These are phyloP conservation scores for Hericium rajendrae DNA, from an alignment of 768 basidiomycete species.

Conservation along the genomic window DNA sequence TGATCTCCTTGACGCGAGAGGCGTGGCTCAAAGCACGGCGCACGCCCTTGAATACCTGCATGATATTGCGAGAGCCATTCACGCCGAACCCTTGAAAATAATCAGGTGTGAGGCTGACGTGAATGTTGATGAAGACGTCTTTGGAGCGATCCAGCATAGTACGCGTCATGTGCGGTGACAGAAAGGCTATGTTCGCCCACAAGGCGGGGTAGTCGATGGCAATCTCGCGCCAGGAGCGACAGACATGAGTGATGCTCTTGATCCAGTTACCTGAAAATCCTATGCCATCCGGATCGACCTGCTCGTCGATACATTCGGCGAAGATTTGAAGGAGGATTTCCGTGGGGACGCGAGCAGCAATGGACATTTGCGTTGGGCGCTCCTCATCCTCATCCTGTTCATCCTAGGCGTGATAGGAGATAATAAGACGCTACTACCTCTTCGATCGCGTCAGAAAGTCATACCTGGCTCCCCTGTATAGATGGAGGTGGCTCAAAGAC, in stretches of 20 bases:
- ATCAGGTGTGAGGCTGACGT: constrained; percentile 8
- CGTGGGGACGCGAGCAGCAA: constrained; percentile 5
- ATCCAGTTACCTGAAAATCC: constrained; percentile 5
- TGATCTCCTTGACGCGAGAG: constrained; percentile 12
- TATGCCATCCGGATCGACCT: constrained; percentile 4
- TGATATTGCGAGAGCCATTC: constrained; percentile 2
- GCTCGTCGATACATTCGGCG: constrained; percentile 6
- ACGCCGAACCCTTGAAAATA: neutral
- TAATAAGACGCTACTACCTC: too few species aligned
- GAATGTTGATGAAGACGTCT: constrained; percentile 6
- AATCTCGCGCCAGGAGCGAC: constrained; percentile 11
- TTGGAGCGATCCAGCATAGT: constrained; percentile 15
- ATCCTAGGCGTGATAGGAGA: too few species aligned
- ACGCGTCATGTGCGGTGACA: constrained; percentile 9
- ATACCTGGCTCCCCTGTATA: too few species aligned
- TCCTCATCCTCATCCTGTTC: too few species aligned
- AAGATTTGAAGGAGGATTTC: constrained; percentile 15
- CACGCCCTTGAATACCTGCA: constrained; percentile 6
- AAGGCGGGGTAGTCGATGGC: constrained; percentile 10
- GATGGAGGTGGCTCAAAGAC: neutral
- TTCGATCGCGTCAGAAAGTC: too few species aligned
- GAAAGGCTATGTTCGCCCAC: constrained; percentile 13
- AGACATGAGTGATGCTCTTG: constrained; percentile 12
- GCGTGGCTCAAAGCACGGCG: constrained; percentile 12
- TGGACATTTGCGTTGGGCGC: neutral